Base-by-base conservation (phyloP, 805 yeast genomes). In the Cyberlindnera subsufficiens region DNA sequence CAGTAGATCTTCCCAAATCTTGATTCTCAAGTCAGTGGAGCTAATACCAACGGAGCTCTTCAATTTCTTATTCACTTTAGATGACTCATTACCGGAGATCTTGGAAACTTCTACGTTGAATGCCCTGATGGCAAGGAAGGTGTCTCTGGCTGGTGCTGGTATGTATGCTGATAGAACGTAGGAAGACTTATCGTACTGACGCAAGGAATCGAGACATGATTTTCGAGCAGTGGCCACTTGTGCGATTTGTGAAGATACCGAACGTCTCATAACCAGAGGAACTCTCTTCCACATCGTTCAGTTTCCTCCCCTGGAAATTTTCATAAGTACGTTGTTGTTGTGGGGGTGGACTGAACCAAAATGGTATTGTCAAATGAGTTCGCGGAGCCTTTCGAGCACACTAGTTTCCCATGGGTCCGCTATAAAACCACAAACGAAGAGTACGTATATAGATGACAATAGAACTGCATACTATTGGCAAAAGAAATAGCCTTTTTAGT, bases 361-460 rank as follows among this genome's bases (percentile, higher is more conserved):
- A 22, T 11, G 3, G 27, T 22, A 3, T 6, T 9, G 27, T 22
- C 27, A 22, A 9, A 22, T 6, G 27, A 22, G 27, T 22, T 22
- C 27, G 27, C 27, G 27, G 27, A 22, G 10, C 8, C 27, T 9
- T 22, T 11, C 27, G 4, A 22, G 40, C 80, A 80, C 51, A 78
- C 85, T 6, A 75, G 86, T 34, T 84, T 85, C 55, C 90, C 93
- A 0, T 85, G 95, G 95, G 82, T 85, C 1, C 68, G 83, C 42
- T 82, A 84, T 54, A 63, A 72, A 44, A 73, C 75, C 5, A 48
- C 60, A 18, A 54, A 49, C 31, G 74, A 67, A 42, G 64, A 69
- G 32, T 57, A 55, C 43, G 47, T 57, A 19, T 57, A 54, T 47
- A 57, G 61, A 54, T 32, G 46, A 40, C 29, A 37, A 19, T 15